Base-by-base conservation (phyloP, 306 rosid genomes). In the Citrullus mucosospermus region DNA sequence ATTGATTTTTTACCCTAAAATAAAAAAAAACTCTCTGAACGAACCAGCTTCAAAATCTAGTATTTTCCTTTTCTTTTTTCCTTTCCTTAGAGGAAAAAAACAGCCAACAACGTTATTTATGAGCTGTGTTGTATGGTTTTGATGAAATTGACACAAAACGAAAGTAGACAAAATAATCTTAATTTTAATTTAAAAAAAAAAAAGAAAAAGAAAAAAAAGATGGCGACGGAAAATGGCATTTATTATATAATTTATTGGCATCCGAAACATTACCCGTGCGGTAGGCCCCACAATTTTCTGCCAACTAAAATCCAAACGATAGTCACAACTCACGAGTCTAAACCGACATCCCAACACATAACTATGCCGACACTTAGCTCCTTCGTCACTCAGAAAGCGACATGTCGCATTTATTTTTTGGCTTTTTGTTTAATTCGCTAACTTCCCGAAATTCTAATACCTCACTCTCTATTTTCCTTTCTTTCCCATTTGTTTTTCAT, bases 271-370 rank as follows among this genome's bases (percentile, higher is more conserved):
- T 1, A 54, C 78, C 78, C 78, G 78, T 74, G 78, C 62, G 63
- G 78, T 74, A 54, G 62, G 48, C 78, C 78, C 78, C 63, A 74
- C 78, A 3, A 28, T 30, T 9, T 9, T 1, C 44, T 73, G 78
- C 9, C 61, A 46, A 48, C 59, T 71, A 12, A 25, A 67, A 48
- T 14, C 77, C 17, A 8, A 44, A 44, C 76, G 76, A 43, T 12
- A 46, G 56, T 70, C 76, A 71, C 58, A 4, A 73, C 61, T 73
- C 77, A 74, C 48, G 30, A 51, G 63, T 74, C 50, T 74, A 57
- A 60, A 81, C 82, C 77, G 69, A 86, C 85, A 73, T 85, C 82
- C 85, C 60, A 73, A 51, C 75, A 43, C 18, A 73, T 30, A 34
- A 62, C 38, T 25, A 56, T 65, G 62, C 56, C 32, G 66, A 18